A percentile compares a stretch with the other conserved stretches of the same genome.
Evolutionary conservation across 2,329 filamentous ascomycete species (phyloP).

Genomic region (Neofusicoccum ribis): DNA sequence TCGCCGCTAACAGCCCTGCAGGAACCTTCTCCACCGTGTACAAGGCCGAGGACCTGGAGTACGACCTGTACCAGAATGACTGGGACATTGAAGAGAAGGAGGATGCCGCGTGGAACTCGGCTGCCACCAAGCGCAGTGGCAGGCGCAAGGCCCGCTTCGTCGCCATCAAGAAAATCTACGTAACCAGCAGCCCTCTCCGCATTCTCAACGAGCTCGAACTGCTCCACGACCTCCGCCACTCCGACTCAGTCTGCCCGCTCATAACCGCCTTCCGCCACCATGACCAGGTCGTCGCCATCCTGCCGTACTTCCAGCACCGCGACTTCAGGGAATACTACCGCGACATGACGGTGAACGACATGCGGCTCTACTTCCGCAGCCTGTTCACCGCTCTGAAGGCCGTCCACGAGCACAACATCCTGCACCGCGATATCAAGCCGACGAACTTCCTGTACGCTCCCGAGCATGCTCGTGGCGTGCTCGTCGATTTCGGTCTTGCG

Average conservation of each 20-base stretch:
- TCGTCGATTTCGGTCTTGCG: conserved; percentile 98
- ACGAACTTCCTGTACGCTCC: conserved; percentile 97
- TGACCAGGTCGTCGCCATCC: conserved; percentile 91
- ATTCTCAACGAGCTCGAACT: conserved; percentile 97
- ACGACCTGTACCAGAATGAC: conserved; percentile 78
- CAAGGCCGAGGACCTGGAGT: conserved; percentile 91
- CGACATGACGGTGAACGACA: conserved; percentile 81
- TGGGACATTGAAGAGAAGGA: conserved; percentile 77
- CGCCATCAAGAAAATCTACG: conserved; percentile 99
- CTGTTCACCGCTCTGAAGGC: conserved; percentile 82
- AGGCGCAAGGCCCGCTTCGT: conserved; percentile 70
- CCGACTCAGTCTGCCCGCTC: conserved; percentile 83
- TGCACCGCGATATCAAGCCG: conserved; percentile 95
- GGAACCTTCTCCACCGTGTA: conserved; percentile 98
- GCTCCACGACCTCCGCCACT: conserved; percentile 81
- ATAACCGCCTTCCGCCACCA: conserved; percentile 95
- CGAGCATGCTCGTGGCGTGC: conserved; percentile 74
- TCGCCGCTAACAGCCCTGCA: conserved; percentile 38
- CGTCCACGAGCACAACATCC: conserved; percentile 80
- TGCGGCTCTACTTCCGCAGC: conserved; percentile 84
- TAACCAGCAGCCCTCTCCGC: conserved; percentile 88
- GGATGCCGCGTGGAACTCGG: conserved; percentile 66
- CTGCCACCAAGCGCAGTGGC: conserved; percentile 59
- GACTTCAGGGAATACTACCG: conserved; percentile 96
- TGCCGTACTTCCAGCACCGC: conserved; percentile 93